Evolutionary conservation across 2,329 filamentous ascomycete species (phyloP), one percentile per base, ranked within the genome.

Genomic region (Intubia oerlemansii): DNA sequence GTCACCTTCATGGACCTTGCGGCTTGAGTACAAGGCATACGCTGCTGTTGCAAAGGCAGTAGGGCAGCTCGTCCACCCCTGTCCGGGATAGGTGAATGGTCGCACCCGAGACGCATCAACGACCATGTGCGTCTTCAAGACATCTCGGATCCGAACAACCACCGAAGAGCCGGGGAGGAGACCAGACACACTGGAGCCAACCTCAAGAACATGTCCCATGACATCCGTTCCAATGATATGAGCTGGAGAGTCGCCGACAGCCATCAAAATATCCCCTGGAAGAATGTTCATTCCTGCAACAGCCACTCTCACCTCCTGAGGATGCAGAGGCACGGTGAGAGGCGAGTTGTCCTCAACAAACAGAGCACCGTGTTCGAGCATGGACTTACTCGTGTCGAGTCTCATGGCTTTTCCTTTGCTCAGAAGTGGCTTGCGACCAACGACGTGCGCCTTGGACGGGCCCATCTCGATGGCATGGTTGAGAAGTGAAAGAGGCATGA

Each of bases 401-500:
- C 33, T 37, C 29, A 41, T 10, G 3, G 36, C 34, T 12, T 20
- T 28, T 6, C 22, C 11, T 4, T 18, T 17, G 0, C 14, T 3
- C 4, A 18, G n/a, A 5, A 36, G 24, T 2, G 25, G 19, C 4
- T 20, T 21, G 6, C 19, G 15, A 2, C 15, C 18, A 11, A 32
- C 13, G 10, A 24, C 10, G 11, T 27, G 22, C 2, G 34, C 14
- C 1, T 9, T 17, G 11, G 21, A 3, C 1, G 32, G n/a, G 0
- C 34, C 30, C 4, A 28, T 17, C 36, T 62, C 58, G 2, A 65
- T 51, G n/a, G 56, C 33, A 5, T 39, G 39, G 34, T 64, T 65
- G 17, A 65, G 38, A 1, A 35, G 19, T 2, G 33, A 20, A 2
- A 61, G 34, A 0, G 54, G 51, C 24, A 45, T 39, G 3, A 65